phyloP scores from a whole-genome alignment of 1,284 basidiomycete species.

The Schizophyllum amplum region DNA sequence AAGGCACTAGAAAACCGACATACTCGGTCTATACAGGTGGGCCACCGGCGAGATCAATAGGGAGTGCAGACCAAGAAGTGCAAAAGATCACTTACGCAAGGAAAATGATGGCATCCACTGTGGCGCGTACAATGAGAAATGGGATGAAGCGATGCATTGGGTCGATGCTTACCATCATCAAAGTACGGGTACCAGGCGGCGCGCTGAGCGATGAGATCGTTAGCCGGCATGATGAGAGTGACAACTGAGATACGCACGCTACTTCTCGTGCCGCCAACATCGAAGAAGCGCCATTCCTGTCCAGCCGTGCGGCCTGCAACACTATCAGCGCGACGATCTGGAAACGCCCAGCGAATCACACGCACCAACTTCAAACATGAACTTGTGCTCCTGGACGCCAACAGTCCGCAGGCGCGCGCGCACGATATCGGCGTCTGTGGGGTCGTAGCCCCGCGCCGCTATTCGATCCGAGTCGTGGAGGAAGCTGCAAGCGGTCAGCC shows the following conservation, averaged over 20 bases:
- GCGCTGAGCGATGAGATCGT: slow-evolving; percentile 1
- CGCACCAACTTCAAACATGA: slow-evolving; percentile 27
- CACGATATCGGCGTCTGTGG: slow-evolving; percentile 74
- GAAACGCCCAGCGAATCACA: slow-evolving; percentile 44
- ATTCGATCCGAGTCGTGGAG: slow-evolving; percentile 67
- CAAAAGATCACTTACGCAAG: slow-evolving; percentile 27
- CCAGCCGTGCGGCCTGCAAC: slow-evolving; percentile 15
- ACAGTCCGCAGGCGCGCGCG: slow-evolving; percentile 87
- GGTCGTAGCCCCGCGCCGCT: slow-evolving; percentile 71
- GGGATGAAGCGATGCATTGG: slow-evolving; percentile 16
- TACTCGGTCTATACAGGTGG: neutral
- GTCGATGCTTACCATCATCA: slow-evolving; percentile 30
- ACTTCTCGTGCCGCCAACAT: slow-evolving; percentile 51
- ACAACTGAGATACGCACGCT: slow-evolving; percentile 28
- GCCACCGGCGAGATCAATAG: neutral
- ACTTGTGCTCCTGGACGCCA: slow-evolving; percentile 10
- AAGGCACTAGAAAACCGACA: neutral
- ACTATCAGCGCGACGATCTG: slow-evolving; percentile 29
- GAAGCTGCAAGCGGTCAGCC: slow-evolving; percentile 29
- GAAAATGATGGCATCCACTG: slow-evolving; percentile 59
- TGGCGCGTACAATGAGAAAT: slow-evolving; percentile 10
- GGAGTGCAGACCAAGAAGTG: neutral
- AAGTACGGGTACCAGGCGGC: slow-evolving; percentile 67
- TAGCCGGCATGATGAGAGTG: slow-evolving; percentile 4
- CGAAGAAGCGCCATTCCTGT: slow-evolving; percentile 44